Evolutionary conservation across 2,329 filamentous ascomycete genomes (phyloP), one percentile per base, ranked within the genome.

Genomic region (Tolypocladium album): DNA sequence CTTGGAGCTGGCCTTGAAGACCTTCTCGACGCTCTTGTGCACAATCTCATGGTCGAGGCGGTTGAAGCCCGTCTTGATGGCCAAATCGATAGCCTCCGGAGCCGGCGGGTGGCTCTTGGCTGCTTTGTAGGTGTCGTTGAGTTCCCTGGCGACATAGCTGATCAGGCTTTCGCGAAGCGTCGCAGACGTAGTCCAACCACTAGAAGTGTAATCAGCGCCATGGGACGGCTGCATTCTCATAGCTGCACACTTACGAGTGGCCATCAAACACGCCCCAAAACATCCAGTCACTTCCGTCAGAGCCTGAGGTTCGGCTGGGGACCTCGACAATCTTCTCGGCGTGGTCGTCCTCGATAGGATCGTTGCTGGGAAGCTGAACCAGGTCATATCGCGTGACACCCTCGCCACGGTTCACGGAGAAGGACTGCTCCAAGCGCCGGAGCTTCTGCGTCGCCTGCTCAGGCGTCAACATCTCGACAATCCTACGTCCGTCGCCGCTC

Each of bases 261-360:
- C 94, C 94, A 71, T 99, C 94, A 74, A 97, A 99, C 22, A 99
- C 92, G 61, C 92, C 94, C 94, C 95, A 99, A 74, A 99, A 99
- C 92, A 97, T 97, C 94, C 94, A 99, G 74, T 99, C 95, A 61
- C 52, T 45, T 15, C 81, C 72, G 40, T 71, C 67, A 27, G 69
- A 67, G 31, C 68, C 69, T 40, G 64, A 68, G 75, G 70, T 82
- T 75, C 67, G 82, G 58, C 82, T 81, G 5, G 90, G 88, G 11
- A 97, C 85, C 74, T 97, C 90, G 55, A 99, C 91, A 68, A 97
- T 97, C 82, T 96, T 96, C 77, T 99, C 94, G 58, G 92, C 90
- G 71, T 99, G 94, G 70, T 99, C 95, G 70, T 99, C 94, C 76
- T 99, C 94, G 61, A 99, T 99, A 0, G 94, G 94, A 67, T 96